Evolutionary conservation across 2,329 filamentous ascomycete species (phyloP).

Genomic region (Magnaporthales sp.): DNA sequence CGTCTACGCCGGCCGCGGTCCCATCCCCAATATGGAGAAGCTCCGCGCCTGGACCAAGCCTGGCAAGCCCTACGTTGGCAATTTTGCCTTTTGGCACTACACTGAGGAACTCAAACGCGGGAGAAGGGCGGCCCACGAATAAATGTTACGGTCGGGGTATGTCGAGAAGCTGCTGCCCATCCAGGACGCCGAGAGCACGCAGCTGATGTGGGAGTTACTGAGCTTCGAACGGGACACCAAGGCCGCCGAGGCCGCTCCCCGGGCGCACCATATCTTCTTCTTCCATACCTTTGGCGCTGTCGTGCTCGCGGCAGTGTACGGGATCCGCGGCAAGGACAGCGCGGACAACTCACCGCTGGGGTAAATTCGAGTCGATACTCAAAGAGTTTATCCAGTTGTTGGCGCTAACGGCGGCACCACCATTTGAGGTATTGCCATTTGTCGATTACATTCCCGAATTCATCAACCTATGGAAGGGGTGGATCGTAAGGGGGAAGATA

Average conservation of each 20-base stretch:
- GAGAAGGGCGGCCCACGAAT: constrained; percentile 5
- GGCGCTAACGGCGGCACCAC: constrained; percentile 28
- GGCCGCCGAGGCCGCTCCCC: too few species aligned
- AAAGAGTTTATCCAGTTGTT: constrained; percentile 7
- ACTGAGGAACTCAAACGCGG: constrained; percentile 17
- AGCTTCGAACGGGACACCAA: constrained; percentile 3
- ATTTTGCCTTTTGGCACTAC: background rate
- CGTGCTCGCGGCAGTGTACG: constrained; percentile 34
- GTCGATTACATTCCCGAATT: constrained; percentile 32
- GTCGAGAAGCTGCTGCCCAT: constrained; percentile 28
- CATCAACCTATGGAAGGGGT: constrained; percentile 35
- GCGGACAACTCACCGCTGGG: background rate
- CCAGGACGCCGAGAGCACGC: constrained; percentile 38
- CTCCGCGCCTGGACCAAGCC: background rate
- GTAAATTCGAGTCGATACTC: background rate
- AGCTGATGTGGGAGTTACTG: constrained; percentile 33
- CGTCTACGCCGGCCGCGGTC: constrained; percentile 38
- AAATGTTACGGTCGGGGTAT: constrained; percentile 21
- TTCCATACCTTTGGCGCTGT: constrained; percentile 23
- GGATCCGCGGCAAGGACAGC: constrained; percentile 26
- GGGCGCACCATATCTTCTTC: background rate
- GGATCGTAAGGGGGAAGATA: constrained; percentile 25
- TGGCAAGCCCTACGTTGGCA: background rate
- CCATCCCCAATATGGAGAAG: background rate
- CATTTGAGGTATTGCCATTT: constrained; percentile 35